A percentile compares a stretch with the other conserved stretches of the same genome.
These are phyloP conservation scores for Ilyonectria destructans DNA, from an alignment of 2,329 filamentous ascomycete genomes.

Conservation along the genomic window DNA sequence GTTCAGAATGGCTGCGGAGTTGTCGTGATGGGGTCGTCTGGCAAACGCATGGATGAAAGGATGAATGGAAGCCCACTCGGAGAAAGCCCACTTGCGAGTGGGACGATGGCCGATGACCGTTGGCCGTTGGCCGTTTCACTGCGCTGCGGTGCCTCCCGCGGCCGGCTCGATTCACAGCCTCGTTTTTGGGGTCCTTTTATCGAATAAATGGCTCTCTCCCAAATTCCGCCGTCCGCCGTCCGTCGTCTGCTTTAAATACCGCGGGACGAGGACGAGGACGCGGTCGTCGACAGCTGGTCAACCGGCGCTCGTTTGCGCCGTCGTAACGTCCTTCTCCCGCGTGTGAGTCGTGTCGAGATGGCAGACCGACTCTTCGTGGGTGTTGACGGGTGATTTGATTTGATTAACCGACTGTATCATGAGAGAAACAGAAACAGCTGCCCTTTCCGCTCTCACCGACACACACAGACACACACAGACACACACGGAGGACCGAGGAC, in stretches of 20 bases:
- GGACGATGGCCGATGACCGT: slow-evolving; percentile 24
- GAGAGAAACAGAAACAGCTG: slow-evolving; percentile 5
- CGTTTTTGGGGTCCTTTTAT: slow-evolving; percentile 1
- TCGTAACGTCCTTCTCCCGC: neutral
- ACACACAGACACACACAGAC: slow-evolving; percentile 20
- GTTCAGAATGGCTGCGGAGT: neutral
- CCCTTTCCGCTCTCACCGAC: slow-evolving; percentile 23
- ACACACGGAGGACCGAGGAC: slow-evolving; percentile 1
- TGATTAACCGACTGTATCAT: slow-evolving; percentile 7
- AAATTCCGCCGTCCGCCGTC: neutral
- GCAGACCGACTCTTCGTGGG: neutral
- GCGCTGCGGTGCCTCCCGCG: slow-evolving; percentile 7
- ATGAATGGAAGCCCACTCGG: slow-evolving; percentile 9
- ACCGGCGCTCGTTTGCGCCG: neutral
- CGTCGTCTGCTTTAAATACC: slow-evolving; percentile 1
- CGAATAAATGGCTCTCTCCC: neutral
- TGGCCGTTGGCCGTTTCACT: slow-evolving; percentile 29
- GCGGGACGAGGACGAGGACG: neutral
- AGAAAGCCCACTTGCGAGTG: slow-evolving; percentile 30
- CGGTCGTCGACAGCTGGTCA: too few species aligned
- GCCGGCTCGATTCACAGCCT: slow-evolving; percentile 19
- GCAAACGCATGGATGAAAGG: neutral
- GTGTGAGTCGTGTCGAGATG: neutral
- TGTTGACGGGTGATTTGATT: slow-evolving; percentile 9
- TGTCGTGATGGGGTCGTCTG: slow-evolving; percentile 19